Base-by-base conservation (phyloP, 495 filamentous ascomycete species). In the Jackrogersella minutella region DNA sequence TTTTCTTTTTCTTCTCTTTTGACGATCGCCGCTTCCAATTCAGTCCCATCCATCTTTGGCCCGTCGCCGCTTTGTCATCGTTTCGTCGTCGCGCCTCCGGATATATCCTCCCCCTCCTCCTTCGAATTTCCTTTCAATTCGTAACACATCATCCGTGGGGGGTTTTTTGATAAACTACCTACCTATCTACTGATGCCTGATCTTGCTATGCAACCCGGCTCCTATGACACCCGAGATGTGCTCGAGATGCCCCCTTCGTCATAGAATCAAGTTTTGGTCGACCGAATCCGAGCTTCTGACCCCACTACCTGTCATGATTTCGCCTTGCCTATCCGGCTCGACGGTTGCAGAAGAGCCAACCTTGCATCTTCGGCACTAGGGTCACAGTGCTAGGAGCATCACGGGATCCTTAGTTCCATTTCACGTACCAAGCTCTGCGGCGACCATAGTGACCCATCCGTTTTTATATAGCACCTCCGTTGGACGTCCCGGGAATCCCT, bases 391-490 rank as follows among this genome's bases (percentile, higher is more conserved):
- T 9, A 34, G 16, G 22, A 44, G 31, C 62, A 33, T 62, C 24
- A 43, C 30, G 4, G 7, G 24, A 24, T 14, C 49, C 13, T 13
- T 21, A 22, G 7, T 21, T 6, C 31, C 5, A 11, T 9, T 3
- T 17, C n/a, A 31, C 7, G 6, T 21, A 10, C 31, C 5, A 13
- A 19, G 31, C 14, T 24, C 14, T 26, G 13, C 6, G 7, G 11
- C 19, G 49, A 0, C 21, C 13, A n/a, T 11, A 36, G 0, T 30
- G 11, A n/a, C 8, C 1, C 1, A 14, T 13, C n/a, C 11, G 34
- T 16, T 34, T 16, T 57, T 77, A 79, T 62, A 74, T 76, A 4
- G 75, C 59, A 6, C 59, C 71, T 43, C 71, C 71, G 33, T 75
- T 75, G 2, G 71, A 10, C 16, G 34, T 51, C 3, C 64, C 64